These are phyloP conservation scores for Elymus sibiricus DNA, from an alignment of 176 grass and related monocot species.

Conservation along the genomic window DNA sequence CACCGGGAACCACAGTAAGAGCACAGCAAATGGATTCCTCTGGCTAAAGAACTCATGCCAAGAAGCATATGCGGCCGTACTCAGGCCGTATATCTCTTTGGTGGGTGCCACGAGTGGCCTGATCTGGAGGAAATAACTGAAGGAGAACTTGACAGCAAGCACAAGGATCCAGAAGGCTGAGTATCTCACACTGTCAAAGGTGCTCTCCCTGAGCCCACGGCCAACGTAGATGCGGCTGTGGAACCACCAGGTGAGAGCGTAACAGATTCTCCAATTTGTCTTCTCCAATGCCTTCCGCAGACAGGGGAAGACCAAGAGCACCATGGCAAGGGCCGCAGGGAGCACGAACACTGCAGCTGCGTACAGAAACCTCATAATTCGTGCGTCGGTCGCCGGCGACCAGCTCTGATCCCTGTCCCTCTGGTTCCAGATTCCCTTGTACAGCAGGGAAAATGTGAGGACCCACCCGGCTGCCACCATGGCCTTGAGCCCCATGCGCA, in stretches of 20 bases:
- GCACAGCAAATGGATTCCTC: constrained; percentile 74
- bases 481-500: constrained; percentile 83
- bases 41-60: constrained; percentile 85
- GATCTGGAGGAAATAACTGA: constrained; percentile 92
- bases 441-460: constrained; percentile 54
- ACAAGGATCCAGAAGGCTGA: constrained; percentile 68
- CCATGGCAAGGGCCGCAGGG: constrained; percentile 59
- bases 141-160: constrained; percentile 70
- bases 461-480: constrained; percentile 65
- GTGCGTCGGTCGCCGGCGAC: constrained; percentile 28
- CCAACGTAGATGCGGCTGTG: constrained; percentile 80
- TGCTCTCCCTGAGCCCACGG: constrained; percentile 75
- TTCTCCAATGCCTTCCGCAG: constrained; percentile 74
- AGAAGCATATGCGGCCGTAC: constrained; percentile 25
- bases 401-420: constrained; percentile 33
- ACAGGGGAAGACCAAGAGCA: constrained; percentile 79
- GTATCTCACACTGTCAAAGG: constrained; percentile 65
- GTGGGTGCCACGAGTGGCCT: constrained; percentile 71
- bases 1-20: constrained; percentile 75
- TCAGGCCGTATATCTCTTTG: constrained; percentile 61
- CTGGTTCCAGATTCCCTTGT: constrained; percentile 44
- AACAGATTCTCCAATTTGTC: constrained; percentile 81
- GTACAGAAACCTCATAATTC: constrained; percentile 50
- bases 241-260: constrained; percentile 91
- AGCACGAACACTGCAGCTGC: constrained; percentile 61